Evolutionary conservation across 192 early-diverging fungal genomes (phyloP).

Genomic region (Glomus cerebriforme): DNA sequence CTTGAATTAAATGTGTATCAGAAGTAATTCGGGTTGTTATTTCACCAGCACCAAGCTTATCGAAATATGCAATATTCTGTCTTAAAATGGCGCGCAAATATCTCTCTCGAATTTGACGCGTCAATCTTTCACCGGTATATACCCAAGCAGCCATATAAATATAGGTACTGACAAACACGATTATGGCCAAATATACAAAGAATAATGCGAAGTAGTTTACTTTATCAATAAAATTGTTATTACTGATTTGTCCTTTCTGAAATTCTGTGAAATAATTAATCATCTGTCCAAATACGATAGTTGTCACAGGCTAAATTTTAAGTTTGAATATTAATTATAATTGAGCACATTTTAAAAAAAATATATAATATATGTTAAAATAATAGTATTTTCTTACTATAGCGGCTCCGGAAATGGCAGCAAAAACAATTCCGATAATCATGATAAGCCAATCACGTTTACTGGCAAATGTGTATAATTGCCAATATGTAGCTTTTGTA

Average conservation of each 20-base stretch:
- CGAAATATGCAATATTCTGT: conserved; percentile 91
- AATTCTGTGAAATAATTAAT: conserved; percentile 5
- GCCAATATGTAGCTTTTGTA: conserved; percentile 42
- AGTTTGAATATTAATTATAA: background rate
- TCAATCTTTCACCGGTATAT: conserved; percentile 41
- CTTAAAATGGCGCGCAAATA: conserved; percentile 81
- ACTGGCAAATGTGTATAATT: conserved; percentile 70
- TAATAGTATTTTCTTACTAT: background rate
- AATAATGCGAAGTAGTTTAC: background rate
- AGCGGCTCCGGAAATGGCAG: background rate
- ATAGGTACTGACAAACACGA: conserved; percentile 55
- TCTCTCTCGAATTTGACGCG: conserved; percentile 69
- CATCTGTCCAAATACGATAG: conserved; percentile 21
- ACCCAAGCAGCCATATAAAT: conserved; percentile 56
- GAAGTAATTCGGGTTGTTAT: conserved; percentile 86
- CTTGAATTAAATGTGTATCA: conserved; percentile 89
- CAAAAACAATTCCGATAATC: conserved; percentile 30
- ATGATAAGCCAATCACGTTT: conserved; percentile 47
- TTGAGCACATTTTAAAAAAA: background rate
- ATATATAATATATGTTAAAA: background rate
- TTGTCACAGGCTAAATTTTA: background rate
- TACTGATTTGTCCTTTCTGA: background rate
- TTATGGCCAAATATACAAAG: conserved; percentile 44
- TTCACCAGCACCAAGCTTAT: conserved; percentile 72
- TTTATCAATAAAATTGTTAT: background rate